Base-by-base conservation (phyloP, 495 filamentous ascomycete species). In the Amorphotheca resinae region DNA sequence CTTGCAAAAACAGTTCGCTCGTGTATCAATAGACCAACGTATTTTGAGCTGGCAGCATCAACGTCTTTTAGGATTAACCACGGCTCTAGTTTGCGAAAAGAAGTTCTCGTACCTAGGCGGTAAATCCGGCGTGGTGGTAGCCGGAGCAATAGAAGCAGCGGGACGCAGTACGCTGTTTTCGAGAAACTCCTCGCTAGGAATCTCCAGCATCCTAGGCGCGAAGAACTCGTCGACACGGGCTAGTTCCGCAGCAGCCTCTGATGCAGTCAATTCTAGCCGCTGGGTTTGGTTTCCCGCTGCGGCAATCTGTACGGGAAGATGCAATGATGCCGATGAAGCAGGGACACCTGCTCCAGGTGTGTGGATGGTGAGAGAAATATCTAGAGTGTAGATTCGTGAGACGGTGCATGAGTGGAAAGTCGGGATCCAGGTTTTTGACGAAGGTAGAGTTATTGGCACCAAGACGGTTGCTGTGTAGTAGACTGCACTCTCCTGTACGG, bases 381-480 rank as follows among this genome's bases (percentile, higher is more conserved):
- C 78, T 16, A 95, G 67, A 7, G 69, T 64, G 63, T 98, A 96
- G 18, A 79, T 63, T 45, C 91, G 79, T 12, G 81, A 82, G 22
- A 82, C 66, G 51, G 94, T 73, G 61, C 91, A 98, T 41, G 77
- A 75, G 62, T 91, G 79, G 64, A 96, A 98, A 14, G 85, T 87
- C 0, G 91, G 93, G 21, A 91, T 61, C 61, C 88, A 87, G 1
- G 76, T 66, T 50, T 73, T 75, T 15, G 59, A 52, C 8, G 60
- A 64, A 0, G 91, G 87, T 1, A 93, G 65, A 0, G 71, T 66
- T 57, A 98, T 63, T 0, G 91, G 87, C 6, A 95, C 74, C 6
- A 81, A 56, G 7, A 95, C 54, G 3, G 64, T 66, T 1, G 86
- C 68, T 1, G 73, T 82, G 63, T 93, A 83, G 56, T 74, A 82